These are phyloP conservation scores for Rhytidhysteron rufulum DNA, from an alignment of 2,329 filamentous ascomycete genomes.

Conservation along the genomic window DNA sequence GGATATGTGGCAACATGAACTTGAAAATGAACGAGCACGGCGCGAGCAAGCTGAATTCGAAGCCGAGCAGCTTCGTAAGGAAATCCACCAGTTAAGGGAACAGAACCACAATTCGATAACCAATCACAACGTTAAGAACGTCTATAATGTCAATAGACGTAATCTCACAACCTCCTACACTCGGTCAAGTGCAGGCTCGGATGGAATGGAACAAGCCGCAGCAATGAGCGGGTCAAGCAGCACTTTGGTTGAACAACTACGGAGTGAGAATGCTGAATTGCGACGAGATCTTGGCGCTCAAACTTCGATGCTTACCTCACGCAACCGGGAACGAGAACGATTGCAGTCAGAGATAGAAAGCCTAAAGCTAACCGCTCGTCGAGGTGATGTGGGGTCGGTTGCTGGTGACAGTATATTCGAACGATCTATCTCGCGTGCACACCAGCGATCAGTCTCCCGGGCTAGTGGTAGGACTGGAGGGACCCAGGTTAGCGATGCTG, in stretches of 20 bases:
- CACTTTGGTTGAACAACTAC: slow-evolving; percentile 78
- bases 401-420: slow-evolving; percentile 89
- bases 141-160: slow-evolving; percentile 37
- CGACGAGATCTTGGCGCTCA: slow-evolving; percentile 91
- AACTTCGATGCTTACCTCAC: slow-evolving; percentile 93
- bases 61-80: slow-evolving; percentile 76
- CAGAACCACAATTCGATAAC: slow-evolving; percentile 35
- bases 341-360: slow-evolving; percentile 97
- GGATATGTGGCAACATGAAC: slow-evolving; percentile 91
- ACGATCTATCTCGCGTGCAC: slow-evolving; percentile 83
- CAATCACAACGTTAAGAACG: slow-evolving; percentile 33
- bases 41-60: slow-evolving; percentile 90
- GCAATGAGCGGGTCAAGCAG: slow-evolving; percentile 48
- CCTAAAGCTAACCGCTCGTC: slow-evolving; percentile 80
- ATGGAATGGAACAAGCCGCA: slow-evolving; percentile 31
- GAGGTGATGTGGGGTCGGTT: slow-evolving; percentile 58
- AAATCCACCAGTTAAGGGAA: slow-evolving; percentile 66
- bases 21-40: slow-evolving; percentile 85
- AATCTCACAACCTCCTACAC: slow-evolving; percentile 34
- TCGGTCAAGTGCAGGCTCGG: slow-evolving; percentile 37
- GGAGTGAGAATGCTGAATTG: slow-evolving; percentile 88
- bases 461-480: slow-evolving; percentile 56
- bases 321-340: slow-evolving; percentile 90
- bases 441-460: slow-evolving; percentile 70
- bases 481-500: slow-evolving; percentile 67